These are phyloP conservation scores for Ascochyta pisi DNA, from an alignment of 2,329 filamentous ascomycete species.

Conservation along the genomic window DNA sequence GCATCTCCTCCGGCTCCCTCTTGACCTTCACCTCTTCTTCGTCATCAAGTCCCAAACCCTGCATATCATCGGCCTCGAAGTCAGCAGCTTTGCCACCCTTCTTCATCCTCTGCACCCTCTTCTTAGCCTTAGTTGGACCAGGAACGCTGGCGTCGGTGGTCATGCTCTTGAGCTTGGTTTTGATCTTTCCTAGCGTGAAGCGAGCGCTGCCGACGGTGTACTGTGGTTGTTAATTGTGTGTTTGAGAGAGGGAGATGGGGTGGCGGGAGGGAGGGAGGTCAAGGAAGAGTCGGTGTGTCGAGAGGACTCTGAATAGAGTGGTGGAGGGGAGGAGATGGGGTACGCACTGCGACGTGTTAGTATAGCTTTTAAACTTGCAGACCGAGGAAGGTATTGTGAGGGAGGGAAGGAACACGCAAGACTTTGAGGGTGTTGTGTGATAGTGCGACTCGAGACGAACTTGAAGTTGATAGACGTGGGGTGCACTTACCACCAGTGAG, in stretches of 20 bases:
- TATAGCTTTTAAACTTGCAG: background rate
- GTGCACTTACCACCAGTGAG: slow-evolving; percentile 13
- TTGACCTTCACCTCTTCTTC: background rate
- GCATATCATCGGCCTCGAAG: background rate
- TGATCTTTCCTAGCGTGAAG: slow-evolving; percentile 41
- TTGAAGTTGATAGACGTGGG: background rate
- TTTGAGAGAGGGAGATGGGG: background rate
- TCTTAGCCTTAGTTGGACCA: background rate
- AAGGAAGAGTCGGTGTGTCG: too few species aligned
- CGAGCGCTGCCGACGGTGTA: slow-evolving; percentile 36
- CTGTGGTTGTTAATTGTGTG: background rate
- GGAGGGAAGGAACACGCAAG: background rate
- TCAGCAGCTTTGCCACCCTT: background rate
- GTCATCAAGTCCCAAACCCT: background rate
- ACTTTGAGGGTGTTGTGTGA: background rate
- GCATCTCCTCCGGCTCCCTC: background rate
- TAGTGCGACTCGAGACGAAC: background rate
- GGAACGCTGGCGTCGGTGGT: background rate
- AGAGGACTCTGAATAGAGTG: too few species aligned
- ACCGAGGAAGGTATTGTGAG: background rate
- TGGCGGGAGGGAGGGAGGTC: too few species aligned
- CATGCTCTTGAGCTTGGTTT: slow-evolving; percentile 33
- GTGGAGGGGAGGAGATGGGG: too few species aligned
- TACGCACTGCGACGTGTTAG: slow-evolving; percentile 1
- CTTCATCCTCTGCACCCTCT: background rate